Conservation (phyloP, 306 rosid genomes). For the Corylus avellana region DNA sequence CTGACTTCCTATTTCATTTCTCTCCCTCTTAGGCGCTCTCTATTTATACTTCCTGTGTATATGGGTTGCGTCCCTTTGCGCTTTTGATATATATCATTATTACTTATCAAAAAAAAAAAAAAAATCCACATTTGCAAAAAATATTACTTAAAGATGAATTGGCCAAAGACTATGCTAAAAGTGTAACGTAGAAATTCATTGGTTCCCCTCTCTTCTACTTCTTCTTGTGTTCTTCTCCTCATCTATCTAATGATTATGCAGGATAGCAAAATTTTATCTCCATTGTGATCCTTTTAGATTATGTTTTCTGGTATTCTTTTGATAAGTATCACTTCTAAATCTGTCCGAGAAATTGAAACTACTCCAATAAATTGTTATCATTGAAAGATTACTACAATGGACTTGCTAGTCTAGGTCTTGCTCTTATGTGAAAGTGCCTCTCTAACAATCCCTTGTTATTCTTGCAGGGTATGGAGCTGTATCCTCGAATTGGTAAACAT, state of each 20-base stretch:
- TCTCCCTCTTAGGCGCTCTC: no score
- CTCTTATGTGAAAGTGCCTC: conserved; percentile 18
- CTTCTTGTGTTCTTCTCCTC: neutral
- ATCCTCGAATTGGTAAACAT: conserved; percentile 90
- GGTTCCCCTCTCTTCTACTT: neutral
- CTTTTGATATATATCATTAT: no score
- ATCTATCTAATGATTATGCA: neutral
- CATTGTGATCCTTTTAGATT: neutral
- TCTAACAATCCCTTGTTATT: conserved; percentile 19
- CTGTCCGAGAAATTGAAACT: neutral
- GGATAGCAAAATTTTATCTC: neutral
- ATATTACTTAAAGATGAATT: neutral
- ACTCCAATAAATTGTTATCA: neutral
- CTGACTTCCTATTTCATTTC: no score
- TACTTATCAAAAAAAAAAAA: no score
- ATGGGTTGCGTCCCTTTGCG: no score
- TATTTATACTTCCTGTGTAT: no score
- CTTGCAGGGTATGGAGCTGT: conserved; percentile 95
- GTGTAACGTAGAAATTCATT: neutral
- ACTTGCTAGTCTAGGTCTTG: conserved; percentile 11
- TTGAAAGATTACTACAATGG: neutral
- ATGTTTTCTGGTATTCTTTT: neutral
- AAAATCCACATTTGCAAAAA: neutral
- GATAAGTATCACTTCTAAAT: neutral
- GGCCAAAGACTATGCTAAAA: neutral